Base-by-base conservation (phyloP, 1,139 yeast genomes). In the Pneumocystis jirovecii region DNA sequence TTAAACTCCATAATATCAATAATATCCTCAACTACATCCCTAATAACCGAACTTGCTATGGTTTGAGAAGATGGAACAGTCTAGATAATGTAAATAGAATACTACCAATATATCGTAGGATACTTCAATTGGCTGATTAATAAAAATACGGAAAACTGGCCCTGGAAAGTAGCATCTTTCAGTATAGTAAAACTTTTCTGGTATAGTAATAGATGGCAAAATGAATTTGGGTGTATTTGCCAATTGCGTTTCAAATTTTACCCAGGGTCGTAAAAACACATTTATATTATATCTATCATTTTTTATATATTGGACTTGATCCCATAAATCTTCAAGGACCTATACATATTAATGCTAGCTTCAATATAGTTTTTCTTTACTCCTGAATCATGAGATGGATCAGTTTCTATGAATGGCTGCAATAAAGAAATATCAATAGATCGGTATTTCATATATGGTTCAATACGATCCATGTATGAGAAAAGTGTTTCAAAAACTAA, bases 1-100 rank as follows among this genome's bases (percentile, higher is more conserved):
- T 93, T 93, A 77, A 89, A 93, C 68, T 93, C 96, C 77, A 93
- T 78, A 70, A 87, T 84, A 67, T 86, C 84, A 68, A 91, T 82
- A 60, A 88, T 78, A 74, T 91, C 97, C 64, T 82, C 81, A 39
- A 86, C 80, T 37, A 89, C 77, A 73, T 95, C 98, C 69, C 89
- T 83, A 71, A 90, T 80, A 61, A 93, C 75, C 65, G 89, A 75
- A 3, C 85, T 83, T 40, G 79, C 80, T 71, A 85, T 85, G 0
- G 87, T 77, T 4, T 80, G 81, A 31, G 82, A 79, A 1, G 82
- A 77, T 0, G 97, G 96, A 3, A 88, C 89, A 0, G 97, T 88
- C 67, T 84, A 86, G 67, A 42, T 39, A 37, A 60, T 60, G 25
- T 50, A 29, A 50, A 25, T 50, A 50, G 8, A 60, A 25, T 29